phyloP scores from a whole-genome alignment of 2,329 filamentous ascomycete genomes.

The Harringtonia aguacate region DNA sequence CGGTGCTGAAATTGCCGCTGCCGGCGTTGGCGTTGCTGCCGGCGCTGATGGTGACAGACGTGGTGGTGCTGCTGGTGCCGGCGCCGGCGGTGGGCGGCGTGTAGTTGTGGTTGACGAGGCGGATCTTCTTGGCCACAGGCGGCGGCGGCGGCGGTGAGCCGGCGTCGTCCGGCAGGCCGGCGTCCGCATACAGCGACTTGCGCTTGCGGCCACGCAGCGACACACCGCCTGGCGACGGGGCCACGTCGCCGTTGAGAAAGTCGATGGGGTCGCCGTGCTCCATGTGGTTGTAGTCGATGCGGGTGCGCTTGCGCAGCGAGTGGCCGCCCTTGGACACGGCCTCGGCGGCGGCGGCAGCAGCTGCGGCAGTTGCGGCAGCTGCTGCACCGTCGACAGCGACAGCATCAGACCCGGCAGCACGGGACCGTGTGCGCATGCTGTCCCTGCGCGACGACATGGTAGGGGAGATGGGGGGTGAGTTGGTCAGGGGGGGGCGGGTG shows the following conservation, averaged over 20 bases:
- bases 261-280: conserved; percentile 31
- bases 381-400: too few species aligned
- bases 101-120: conserved; percentile 14
- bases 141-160: conserved; percentile 12
- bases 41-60: neutral
- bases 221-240: conserved; percentile 6
- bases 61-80: neutral
- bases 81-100: neutral
- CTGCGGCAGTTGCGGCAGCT: conserved; percentile 8
- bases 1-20: too few species aligned
- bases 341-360: conserved; percentile 26
- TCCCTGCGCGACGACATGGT: conserved; percentile 12
- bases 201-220: conserved; percentile 20
- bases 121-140: conserved; percentile 24
- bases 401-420: conserved; percentile 24
- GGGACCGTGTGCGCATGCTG: conserved; percentile 29
- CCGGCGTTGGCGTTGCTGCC: too few species aligned
- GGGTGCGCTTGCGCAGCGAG: conserved; percentile 44
- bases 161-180: conserved; percentile 17
- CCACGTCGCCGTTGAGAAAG: conserved; percentile 8
- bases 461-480: conserved; percentile 22
- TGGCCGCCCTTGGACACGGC: conserved; percentile 45
- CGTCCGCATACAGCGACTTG: conserved; percentile 9
- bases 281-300: conserved; percentile 47
- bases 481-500: conserved; percentile 24